phyloP scores from a whole-genome alignment of 129 eudicot species.

The Centella asiatica region DNA sequence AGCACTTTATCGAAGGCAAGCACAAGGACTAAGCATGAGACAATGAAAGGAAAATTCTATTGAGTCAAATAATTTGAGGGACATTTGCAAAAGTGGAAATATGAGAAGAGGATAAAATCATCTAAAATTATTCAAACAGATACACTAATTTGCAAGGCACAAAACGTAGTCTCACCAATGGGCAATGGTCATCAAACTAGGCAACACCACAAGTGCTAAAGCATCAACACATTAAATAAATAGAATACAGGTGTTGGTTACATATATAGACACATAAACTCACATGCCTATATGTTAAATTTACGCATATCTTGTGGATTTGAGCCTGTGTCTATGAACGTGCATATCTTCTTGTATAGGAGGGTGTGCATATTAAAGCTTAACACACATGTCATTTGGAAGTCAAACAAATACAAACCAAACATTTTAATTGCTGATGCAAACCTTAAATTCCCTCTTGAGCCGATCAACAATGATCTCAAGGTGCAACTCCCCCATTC shows the following conservation, averaged over 20 bases:
- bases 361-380: background rate
- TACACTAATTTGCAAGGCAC: too few relatives aligned
- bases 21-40: background rate
- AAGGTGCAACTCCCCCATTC: slow-evolving; percentile 98
- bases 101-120: too few relatives aligned
- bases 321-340: too few relatives aligned
- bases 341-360: slow-evolving; percentile 4
- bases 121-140: too few relatives aligned
- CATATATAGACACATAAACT: background rate
- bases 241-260: background rate
- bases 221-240: background rate
- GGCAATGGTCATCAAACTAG: too few relatives aligned
- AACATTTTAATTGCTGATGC: background rate
- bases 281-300: background rate
- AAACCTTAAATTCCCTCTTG: slow-evolving; percentile 56
- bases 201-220: too few relatives aligned
- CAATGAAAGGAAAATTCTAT: background rate
- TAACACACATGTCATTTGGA: background rate
- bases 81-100: too few relatives aligned
- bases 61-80: background rate
- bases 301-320: background rate
- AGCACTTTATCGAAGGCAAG: background rate
- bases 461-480: slow-evolving; percentile 90
- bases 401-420: background rate
- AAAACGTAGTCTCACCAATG: too few relatives aligned